Evolutionary conservation across 306 rosid genomes (phyloP).

Genomic region (Dalbergia oliveri): DNA sequence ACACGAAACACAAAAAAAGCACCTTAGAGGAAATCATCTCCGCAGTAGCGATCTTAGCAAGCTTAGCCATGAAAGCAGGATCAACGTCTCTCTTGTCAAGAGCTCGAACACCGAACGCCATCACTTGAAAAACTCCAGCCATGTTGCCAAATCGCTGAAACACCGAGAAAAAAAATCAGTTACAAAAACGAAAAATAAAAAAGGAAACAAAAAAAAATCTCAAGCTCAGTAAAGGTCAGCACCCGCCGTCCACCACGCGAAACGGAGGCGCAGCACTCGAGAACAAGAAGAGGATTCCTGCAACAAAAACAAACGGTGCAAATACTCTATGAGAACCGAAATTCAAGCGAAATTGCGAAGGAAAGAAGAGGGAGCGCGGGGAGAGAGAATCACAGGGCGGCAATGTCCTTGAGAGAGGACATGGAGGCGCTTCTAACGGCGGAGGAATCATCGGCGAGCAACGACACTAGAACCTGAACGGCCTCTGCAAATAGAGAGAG

Average conservation of each 20-base stretch:
- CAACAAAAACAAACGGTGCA: background rate
- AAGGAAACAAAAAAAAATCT: background rate
- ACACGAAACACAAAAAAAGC: constrained; percentile 39
- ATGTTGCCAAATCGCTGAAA: constrained; percentile 89
- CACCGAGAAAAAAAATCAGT: background rate
- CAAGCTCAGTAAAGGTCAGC: constrained; percentile 7
- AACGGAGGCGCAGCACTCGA: constrained; percentile 80
- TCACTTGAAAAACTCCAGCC: constrained; percentile 96
- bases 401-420: constrained; percentile 84
- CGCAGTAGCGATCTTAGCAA: constrained; percentile 91
- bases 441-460: constrained; percentile 83
- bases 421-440: constrained; percentile 80
- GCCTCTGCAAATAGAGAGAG: constrained; percentile 72
- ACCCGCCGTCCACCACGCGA: constrained; percentile 98
- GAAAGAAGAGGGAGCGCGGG: background rate
- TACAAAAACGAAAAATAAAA: background rate
- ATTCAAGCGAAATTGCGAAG: constrained; percentile 18
- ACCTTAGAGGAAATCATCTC: constrained; percentile 95
- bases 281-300: constrained; percentile 85
- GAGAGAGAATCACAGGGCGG: constrained; percentile 63
- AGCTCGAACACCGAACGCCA: constrained; percentile 88
- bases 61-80: constrained; percentile 77
- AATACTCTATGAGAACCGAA: background rate
- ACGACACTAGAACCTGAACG: constrained; percentile 82
- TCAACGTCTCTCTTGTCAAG: constrained; percentile 73